phyloP scores from a whole-genome alignment of 805 yeast species.

The Zygosaccharomyces bailii region DNA sequence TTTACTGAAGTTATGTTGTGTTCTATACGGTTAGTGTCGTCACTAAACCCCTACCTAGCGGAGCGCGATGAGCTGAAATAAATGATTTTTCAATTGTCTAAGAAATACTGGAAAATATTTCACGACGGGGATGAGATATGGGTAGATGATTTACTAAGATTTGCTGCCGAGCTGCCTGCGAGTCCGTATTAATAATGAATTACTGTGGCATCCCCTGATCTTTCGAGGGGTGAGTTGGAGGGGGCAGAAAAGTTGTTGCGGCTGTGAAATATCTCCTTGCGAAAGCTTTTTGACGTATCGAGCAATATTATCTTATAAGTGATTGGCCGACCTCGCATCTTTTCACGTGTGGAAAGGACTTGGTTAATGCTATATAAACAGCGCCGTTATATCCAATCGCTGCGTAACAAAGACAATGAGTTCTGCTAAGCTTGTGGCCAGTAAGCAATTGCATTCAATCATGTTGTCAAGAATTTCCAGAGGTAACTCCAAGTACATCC shows the following conservation, averaged over 20 bases:
- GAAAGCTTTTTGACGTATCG: not conserved
- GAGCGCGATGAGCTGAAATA: constrained; percentile 1
- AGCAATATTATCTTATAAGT: constrained; percentile 9
- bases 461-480: constrained; percentile 29
- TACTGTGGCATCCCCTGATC: not conserved
- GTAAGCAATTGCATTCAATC: not conserved
- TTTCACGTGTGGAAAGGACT: constrained; percentile 7
- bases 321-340: constrained; percentile 15
- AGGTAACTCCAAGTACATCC: constrained; percentile 27
- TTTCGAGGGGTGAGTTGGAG: not conserved
- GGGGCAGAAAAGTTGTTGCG: not conserved
- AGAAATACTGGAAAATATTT: not conserved
- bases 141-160: not conserved
- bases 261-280: not conserved
- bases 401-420: not conserved
- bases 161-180: not conserved
- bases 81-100: not conserved
- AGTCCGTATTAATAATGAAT: not conserved
- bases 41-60: not conserved
- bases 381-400: too few relatives aligned
- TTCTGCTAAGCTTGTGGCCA: not conserved
- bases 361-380: too few relatives aligned
- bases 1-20: too few relatives aligned
- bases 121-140: not conserved
- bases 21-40: too few relatives aligned